A percentile compares a stretch with the other conserved stretches of the same genome.
Conservation (phyloP, 352 stramenopile genomes). For the Pythium aquatile region DNA sequence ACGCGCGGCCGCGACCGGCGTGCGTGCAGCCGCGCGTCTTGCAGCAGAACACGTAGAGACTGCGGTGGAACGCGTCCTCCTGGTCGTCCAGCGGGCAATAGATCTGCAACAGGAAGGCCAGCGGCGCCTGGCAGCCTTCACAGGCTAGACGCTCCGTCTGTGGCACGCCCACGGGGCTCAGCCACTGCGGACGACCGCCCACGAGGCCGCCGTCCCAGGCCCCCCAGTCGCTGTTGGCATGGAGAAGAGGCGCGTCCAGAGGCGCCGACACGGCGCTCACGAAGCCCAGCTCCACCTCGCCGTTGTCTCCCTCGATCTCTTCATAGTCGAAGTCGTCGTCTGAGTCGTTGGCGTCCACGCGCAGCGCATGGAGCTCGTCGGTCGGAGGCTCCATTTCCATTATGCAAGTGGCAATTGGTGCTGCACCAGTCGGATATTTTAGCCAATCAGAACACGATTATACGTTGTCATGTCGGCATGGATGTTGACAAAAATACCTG, state of each 20-base stretch:
- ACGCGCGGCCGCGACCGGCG: constrained; percentile 61
- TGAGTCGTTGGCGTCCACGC: constrained; percentile 35
- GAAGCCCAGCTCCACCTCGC: constrained; percentile 80
- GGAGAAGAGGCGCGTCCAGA: constrained; percentile 31
- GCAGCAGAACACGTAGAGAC: constrained; percentile 92
- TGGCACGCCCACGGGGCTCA: constrained; percentile 63
- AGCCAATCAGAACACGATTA: constrained; percentile 20
- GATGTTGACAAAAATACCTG: constrained; percentile 3
- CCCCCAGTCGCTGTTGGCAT: constrained; percentile 66
- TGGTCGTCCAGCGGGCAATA: constrained; percentile 91
- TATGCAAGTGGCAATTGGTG: background rate
- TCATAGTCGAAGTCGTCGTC: constrained; percentile 42
- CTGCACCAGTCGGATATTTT: constrained; percentile 18
- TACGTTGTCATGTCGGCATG: constrained; percentile 19
- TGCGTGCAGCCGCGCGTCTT: constrained; percentile 53
- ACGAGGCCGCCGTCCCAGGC: constrained; percentile 93
- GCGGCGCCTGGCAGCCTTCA: constrained; percentile 36
- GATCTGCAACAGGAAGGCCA: constrained; percentile 89
- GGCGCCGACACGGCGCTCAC: constrained; percentile 39
- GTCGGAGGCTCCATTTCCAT: constrained; percentile 11
- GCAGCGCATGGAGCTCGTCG: constrained; percentile 16
- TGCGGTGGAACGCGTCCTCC: constrained; percentile 90
- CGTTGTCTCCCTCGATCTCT: constrained; percentile 28
- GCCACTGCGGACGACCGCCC: constrained; percentile 86
- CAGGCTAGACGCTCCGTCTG: constrained; percentile 49